These are phyloP conservation scores for Meira miltonrushii DNA, from an alignment of 1,284 basidiomycete species.

Conservation along the genomic window DNA sequence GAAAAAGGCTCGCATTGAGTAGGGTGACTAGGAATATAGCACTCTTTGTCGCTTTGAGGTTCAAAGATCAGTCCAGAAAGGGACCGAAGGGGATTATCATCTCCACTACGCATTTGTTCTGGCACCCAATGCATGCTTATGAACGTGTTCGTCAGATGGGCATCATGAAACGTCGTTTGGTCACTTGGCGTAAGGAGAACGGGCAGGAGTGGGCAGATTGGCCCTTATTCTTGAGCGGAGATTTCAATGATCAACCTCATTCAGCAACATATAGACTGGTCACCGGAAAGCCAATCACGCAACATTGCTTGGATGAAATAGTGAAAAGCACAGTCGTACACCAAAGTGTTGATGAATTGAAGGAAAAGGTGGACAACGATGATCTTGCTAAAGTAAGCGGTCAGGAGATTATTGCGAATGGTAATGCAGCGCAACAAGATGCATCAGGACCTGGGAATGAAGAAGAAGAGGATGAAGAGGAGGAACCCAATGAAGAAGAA, in stretches of 20 bases:
- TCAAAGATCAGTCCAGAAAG: slow-evolving; percentile 1
- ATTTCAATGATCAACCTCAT: slow-evolving; percentile 85
- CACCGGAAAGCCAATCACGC: slow-evolving; percentile 58
- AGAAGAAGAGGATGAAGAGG: slow-evolving; percentile 56
- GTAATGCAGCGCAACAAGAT: slow-evolving; percentile 5
- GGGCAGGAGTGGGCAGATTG: slow-evolving; percentile 55
- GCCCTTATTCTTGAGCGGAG: slow-evolving; percentile 79
- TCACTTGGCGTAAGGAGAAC: background rate
- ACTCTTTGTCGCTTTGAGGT: slow-evolving; percentile 35
- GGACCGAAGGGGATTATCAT: slow-evolving; percentile 60
- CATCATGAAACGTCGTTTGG: slow-evolving; percentile 64
- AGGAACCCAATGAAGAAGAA: slow-evolving; percentile 13
- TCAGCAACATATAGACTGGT: slow-evolving; percentile 82
- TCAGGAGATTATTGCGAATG: background rate
- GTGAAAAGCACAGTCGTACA: slow-evolving; percentile 73
- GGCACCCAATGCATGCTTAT: slow-evolving; percentile 75
- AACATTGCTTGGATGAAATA: slow-evolving; percentile 60
- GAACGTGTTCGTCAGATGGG: slow-evolving; percentile 69
- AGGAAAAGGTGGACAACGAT: slow-evolving; percentile 36
- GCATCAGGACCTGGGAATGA: slow-evolving; percentile 22
- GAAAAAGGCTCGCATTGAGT: slow-evolving; percentile 22
- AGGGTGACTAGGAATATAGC: slow-evolving; percentile 36
- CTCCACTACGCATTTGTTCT: slow-evolving; percentile 83
- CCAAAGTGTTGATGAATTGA: slow-evolving; percentile 67
- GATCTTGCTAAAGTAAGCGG: slow-evolving; percentile 7